Evolutionary conservation across 805 yeast species (phyloP).

Genomic region (Lipomyces kockii): DNA sequence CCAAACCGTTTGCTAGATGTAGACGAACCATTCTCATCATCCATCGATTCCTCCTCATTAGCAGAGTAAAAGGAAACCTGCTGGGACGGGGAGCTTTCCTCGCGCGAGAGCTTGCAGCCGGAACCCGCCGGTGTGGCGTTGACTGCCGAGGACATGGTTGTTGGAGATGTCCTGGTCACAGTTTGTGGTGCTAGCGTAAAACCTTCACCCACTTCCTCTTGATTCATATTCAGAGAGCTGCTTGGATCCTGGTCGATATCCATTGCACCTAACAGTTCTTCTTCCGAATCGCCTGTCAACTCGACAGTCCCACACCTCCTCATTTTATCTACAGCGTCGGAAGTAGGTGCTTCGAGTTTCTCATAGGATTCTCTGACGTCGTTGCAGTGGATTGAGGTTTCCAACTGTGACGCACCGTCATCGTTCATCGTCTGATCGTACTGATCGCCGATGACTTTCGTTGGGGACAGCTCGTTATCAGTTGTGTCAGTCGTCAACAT

Average conservation of each 20-base stretch:
- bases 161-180: neutral
- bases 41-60: constrained; percentile 3
- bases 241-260: neutral
- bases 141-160: neutral
- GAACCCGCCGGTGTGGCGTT: neutral
- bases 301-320: neutral
- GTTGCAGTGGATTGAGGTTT: constrained; percentile 11
- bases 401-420: constrained; percentile 8
- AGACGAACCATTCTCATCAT: neutral
- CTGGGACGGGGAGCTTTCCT: constrained; percentile 19
- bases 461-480: neutral
- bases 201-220: neutral
- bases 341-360: neutral
- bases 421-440: neutral
- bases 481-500: neutral
- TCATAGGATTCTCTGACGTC: constrained; percentile 1
- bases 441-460: constrained; percentile 6
- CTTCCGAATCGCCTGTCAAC: neutral
- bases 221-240: neutral
- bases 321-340: neutral
- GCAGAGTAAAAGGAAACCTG: constrained; percentile 26
- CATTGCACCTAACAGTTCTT: neutral
- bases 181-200: neutral
- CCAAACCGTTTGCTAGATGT: neutral
- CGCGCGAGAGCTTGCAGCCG: constrained; percentile 5